Conservation (phyloP, 805 yeast genomes). For the Isabelozyma rhagii region DNA sequence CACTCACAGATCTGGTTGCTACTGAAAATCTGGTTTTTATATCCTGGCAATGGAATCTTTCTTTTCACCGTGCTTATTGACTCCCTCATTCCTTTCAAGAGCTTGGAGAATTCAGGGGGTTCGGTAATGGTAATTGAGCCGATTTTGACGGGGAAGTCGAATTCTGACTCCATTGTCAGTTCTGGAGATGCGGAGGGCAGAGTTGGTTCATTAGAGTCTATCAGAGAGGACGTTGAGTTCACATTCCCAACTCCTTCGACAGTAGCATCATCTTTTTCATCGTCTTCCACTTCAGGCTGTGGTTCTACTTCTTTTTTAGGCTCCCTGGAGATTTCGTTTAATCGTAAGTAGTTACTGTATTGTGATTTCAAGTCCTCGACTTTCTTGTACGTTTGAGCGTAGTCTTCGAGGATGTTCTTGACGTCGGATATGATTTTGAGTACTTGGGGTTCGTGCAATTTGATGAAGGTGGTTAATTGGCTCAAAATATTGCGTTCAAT, state of each 20-base stretch:
- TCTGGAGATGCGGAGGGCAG: constrained; percentile 2
- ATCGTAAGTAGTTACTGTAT: constrained; percentile 25
- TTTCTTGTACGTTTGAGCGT: constrained; percentile 16
- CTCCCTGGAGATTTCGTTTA: constrained; percentile 26
- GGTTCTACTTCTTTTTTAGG: constrained; percentile 2
- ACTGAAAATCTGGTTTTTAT: constrained; percentile 34
- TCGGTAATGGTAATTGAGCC: constrained; percentile 21
- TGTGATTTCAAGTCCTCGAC: constrained; percentile 28
- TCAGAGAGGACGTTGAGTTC: neutral
- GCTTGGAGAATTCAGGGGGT: constrained; percentile 14
- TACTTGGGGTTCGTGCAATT: constrained; percentile 33
- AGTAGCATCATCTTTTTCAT: neutral
- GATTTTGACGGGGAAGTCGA: constrained; percentile 29
- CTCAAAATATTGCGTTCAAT: constrained; percentile 35
- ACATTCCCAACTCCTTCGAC: neutral
- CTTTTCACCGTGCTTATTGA: constrained; percentile 25
- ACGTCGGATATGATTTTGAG: constrained; percentile 18
- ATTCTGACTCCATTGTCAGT: constrained; percentile 9
- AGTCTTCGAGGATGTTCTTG: constrained; percentile 20
- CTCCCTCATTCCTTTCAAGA: constrained; percentile 19
- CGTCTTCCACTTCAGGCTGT: neutral
- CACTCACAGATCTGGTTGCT: constrained; percentile 35
- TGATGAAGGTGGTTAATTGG: constrained; percentile 31
- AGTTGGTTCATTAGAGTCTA: neutral
- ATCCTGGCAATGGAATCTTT: constrained; percentile 39